Base-by-base conservation (phyloP, 1,284 basidiomycete genomes). In the Moniliella sp. region DNA sequence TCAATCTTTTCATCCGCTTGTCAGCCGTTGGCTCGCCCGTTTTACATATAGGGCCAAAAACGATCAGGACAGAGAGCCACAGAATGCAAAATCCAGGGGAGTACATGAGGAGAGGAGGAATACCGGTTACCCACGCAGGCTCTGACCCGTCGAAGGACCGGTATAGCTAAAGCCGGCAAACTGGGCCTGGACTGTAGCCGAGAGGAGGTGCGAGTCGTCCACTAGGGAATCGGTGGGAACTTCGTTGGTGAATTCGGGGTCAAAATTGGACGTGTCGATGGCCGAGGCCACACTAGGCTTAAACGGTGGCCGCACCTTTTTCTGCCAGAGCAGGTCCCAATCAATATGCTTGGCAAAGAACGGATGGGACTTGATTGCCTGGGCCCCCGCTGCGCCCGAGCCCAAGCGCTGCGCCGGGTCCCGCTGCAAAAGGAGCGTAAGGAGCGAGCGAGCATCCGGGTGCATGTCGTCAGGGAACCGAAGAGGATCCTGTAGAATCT, bases 291-390 rank as follows among this genome's bases (percentile, higher is more conserved):
- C 88, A 44, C 78, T 80, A 2, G 88, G 88, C 65, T 99, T 99
- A n/a, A 94, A 97, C 3, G 84, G 80, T 4, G 88, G 86, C 49
- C 84, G 82, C 34, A 93, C 88, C 67, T 93, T 88, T 68, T 91
- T 97, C 25, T 76, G 74, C 33, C 91, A 64, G 15, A 97, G 73
- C 70, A 67, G 63, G 47, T 75, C 73, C 76, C 83, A 99, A 61
- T 94, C 83, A 43, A 97, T 75, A 62, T 91, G 78, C 54, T 78
- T 78, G 7, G 79, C 68, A 61, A 99, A 99, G 71, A 97, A 99
- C 1, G 82, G 73, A 63, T 97, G 88, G 37, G 72, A 70, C 66
- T 88, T 91, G 63, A 99, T 97, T 59, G 93, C 83, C 53, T 91
- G 81, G 4, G 81, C 86, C 4, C 91, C 91, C 44, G 82, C 82